Percentiles rank a stretch among this genome's conserved stretches.
phyloP scores from a whole-genome alignment of 2,329 filamentous ascomycete species.

The Didymella segeticola region DNA sequence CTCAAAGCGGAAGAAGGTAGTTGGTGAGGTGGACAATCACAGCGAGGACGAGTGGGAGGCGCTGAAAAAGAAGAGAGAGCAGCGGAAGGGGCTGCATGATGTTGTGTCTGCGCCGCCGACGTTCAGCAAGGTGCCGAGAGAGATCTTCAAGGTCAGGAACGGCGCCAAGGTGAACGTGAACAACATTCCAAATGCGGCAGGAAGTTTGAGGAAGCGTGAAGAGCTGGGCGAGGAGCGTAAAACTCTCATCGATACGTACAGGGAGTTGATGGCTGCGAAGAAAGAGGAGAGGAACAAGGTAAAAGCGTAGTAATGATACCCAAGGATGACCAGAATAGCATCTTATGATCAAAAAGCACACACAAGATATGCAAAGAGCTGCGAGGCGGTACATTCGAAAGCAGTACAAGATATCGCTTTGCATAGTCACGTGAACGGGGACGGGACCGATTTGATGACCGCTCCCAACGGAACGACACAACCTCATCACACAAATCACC shows the following conservation, averaged over 20 bases:
- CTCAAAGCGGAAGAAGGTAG: constrained; percentile 59
- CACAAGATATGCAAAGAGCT: not conserved
- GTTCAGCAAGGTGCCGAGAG: constrained; percentile 67
- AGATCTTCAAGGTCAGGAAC: constrained; percentile 69
- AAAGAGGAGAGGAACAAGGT: constrained; percentile 15
- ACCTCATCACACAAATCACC: not conserved
- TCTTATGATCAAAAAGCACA: too few species aligned
- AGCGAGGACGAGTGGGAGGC: constrained; percentile 80
- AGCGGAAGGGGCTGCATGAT: constrained; percentile 64
- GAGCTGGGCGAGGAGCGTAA: constrained; percentile 73
- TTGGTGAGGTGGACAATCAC: constrained; percentile 59
- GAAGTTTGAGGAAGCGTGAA: constrained; percentile 74
- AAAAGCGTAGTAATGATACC: constrained; percentile 9
- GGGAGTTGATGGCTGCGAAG: constrained; percentile 66
- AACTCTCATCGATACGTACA: constrained; percentile 76
- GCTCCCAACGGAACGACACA: not conserved
- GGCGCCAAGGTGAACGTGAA: constrained; percentile 71
- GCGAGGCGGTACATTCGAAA: not conserved
- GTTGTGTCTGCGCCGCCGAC: constrained; percentile 79
- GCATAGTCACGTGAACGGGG: not conserved
- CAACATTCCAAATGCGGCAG: constrained; percentile 72
- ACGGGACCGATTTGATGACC: not conserved
- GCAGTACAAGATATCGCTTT: not conserved
- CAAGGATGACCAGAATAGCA: too few species aligned
- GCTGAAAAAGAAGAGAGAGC: constrained; percentile 63